Base-by-base conservation (phyloP, 2,329 filamentous ascomycete genomes). In the Balansia obtecta region DNA sequence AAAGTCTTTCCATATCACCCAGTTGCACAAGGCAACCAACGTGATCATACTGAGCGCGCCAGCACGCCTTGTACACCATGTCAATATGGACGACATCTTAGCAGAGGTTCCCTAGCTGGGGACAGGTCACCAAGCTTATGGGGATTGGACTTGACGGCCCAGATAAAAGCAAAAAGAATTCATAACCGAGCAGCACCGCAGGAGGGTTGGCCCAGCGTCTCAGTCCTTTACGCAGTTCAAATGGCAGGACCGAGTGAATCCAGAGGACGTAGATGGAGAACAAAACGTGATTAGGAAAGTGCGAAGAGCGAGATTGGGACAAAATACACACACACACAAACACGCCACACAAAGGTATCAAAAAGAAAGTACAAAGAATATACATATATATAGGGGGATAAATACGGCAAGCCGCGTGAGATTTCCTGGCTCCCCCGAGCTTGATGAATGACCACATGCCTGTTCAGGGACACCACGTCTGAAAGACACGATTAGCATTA, bases 21-120 rank as follows among this genome's bases (percentile, higher is more conserved):
- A 79, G 64, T 74, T 79, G 57, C 71, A 74, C 51, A 81, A 69
- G 40, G 58, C 58, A 50, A 75, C 55, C 49, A 77, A 63, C 39
- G 62, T 60, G 27, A 80, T 61, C 69, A 79, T 76, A 56, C 73
- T 76, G 53, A 81, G 59, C 50, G 77, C 77, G 52, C 76, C 77
- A 33, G 69, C 71, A 55, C 77, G 71, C 59, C 71, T 71, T 56
- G 74, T 69, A 53, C 70, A 72, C 77, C 77, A 81, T 38, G 59
- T 60, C 57, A 80, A 74, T 55, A 79, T 27, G 27, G 27, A 57
- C 53, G 73, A 71, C 77, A 80, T 80, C 22, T 44, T n/a, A 34
- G 13, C 40, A 43, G 40, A 43, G 4, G 27, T 27, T 27, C 27
- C 27, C 27, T 27, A 27, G 27, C 27, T 27, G 27, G 27, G 7